These are phyloP conservation scores for Rubia yunnanensis DNA, from an alignment of 257 asterid genomes.

Conservation along the genomic window DNA sequence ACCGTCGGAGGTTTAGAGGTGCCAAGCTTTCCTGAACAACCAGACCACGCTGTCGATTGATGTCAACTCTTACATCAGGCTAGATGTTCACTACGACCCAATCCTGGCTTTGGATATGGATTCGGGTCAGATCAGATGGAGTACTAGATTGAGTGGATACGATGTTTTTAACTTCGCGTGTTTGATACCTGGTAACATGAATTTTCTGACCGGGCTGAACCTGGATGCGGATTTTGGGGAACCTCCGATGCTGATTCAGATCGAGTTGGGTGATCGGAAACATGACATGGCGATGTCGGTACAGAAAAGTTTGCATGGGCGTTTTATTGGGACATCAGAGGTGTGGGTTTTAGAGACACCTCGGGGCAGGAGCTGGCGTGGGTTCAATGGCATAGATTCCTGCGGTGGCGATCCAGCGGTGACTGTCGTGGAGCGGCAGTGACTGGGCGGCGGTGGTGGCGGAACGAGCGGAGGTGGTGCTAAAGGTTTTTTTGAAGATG, in stretches of 20 bases:
- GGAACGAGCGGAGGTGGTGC: no score
- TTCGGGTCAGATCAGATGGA: slow-evolving; percentile 51
- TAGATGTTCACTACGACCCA: slow-evolving; percentile 51
- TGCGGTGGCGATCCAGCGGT: no score
- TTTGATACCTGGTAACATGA: slow-evolving; percentile 50
- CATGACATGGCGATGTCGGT: slow-evolving; percentile 59
- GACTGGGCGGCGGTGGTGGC: no score
- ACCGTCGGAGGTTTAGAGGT: slow-evolving; percentile 40
- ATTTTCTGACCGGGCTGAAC: slow-evolving; percentile 63
- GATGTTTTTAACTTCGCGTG: slow-evolving; percentile 58
- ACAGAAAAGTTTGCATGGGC: slow-evolving; percentile 75
- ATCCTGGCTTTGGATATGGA: slow-evolving; percentile 41
- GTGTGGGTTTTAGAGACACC: no score
- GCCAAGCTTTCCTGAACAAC: slow-evolving; percentile 49
- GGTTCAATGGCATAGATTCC: no score
- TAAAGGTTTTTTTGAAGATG: no score
- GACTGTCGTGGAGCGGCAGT: no score
- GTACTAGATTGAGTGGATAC: slow-evolving; percentile 44
- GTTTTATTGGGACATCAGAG: slow-evolving; percentile 43
- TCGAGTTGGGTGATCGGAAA: slow-evolving; percentile 18
- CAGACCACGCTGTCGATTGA: slow-evolving; percentile 30
- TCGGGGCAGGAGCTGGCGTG: no score
- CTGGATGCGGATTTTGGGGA: slow-evolving; percentile 80
- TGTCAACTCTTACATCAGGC: slow-evolving; percentile 42
- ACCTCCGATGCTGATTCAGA: slow-evolving; percentile 59